Evolutionary conservation across 2,329 filamentous ascomycete genomes (phyloP).

Genomic region (Orbilia javanica): DNA sequence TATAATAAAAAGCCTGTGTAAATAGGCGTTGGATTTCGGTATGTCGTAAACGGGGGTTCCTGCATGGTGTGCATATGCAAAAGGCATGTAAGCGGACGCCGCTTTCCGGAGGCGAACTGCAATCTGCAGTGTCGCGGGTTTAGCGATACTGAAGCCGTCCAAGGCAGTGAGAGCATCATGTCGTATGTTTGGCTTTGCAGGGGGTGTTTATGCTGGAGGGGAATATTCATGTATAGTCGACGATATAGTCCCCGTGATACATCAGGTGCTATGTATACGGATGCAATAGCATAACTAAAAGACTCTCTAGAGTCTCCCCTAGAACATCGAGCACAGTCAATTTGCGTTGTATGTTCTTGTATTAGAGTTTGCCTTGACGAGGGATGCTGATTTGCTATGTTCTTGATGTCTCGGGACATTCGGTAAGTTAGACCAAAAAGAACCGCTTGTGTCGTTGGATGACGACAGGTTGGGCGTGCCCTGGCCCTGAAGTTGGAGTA

Average conservation of each 20-base stretch:
- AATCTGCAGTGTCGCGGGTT: conserved; percentile 44
- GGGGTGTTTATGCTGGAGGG: neutral
- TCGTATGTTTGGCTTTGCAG: conserved; percentile 5
- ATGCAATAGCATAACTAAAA: too few species aligned
- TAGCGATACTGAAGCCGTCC: conserved; percentile 40
- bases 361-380: conserved; percentile 42
- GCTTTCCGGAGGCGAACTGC: conserved; percentile 53
- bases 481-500: neutral
- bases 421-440: conserved; percentile 30
- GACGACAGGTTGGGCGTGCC: conserved; percentile 21
- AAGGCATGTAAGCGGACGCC: conserved; percentile 55
- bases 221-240: neutral
- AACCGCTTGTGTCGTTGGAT: conserved; percentile 20
- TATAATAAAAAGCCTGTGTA: conserved; percentile 18
- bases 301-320: too few species aligned
- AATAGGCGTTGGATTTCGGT: conserved; percentile 30
- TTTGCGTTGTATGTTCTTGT: conserved; percentile 33
- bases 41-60: conserved; percentile 55
- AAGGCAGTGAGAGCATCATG: conserved; percentile 15
- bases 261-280: too few species aligned
- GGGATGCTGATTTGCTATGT: neutral
- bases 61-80: conserved; percentile 55
- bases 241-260: neutral
- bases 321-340: too few species aligned
- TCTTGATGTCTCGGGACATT: conserved; percentile 41